Base-by-base conservation (phyloP, 2,329 filamentous ascomycete species). In the Ustulina deusta region DNA sequence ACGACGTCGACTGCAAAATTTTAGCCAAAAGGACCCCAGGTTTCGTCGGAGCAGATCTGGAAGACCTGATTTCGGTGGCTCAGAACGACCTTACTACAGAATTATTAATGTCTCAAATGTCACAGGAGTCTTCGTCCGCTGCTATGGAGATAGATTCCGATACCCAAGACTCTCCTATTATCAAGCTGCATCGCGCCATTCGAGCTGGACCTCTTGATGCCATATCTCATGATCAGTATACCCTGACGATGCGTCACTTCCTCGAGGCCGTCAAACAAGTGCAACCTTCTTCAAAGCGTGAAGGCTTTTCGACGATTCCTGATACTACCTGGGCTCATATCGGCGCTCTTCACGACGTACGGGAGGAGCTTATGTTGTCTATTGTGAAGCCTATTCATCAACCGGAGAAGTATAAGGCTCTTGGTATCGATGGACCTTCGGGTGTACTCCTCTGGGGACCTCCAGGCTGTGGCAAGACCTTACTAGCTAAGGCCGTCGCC, bases 401-500 rank as follows among this genome's bases (percentile, higher is more conserved):
- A 62, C 96, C 96, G 0, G 89, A 93, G 38, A 83, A 90, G 48
- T 98, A 95, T 79, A 86, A 87, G 34, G 84, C 85, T 9, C 89
- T 96, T 6, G 94, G 94, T 75, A 92, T 97, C 72, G 90, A 89
- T 25, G 89, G 92, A 0, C 92, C 93, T 0, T 92, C 93, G 0
- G 96, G 96, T 17, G 93, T 97, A 2, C 86, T 99, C 0, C 92
- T 99, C 62, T 99, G 95, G 93, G 96, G 96, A 0, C 96, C 96
- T 0, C 96, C 96, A 0, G 96, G 96, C 6, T 99, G 96, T 79
- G 96, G 96, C 74, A 99, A 99, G 80, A 99, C 96, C 0, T 87
- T 99, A 1, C 89, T 99, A 1, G 96, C 96, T 20, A 97, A 98
- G 81, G 96, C 96, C 3, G 94, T 97, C 4, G 96, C 96, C 63